Conservation (phyloP, 73 alveolate genomes). For the Paramecium bursaria region DNA sequence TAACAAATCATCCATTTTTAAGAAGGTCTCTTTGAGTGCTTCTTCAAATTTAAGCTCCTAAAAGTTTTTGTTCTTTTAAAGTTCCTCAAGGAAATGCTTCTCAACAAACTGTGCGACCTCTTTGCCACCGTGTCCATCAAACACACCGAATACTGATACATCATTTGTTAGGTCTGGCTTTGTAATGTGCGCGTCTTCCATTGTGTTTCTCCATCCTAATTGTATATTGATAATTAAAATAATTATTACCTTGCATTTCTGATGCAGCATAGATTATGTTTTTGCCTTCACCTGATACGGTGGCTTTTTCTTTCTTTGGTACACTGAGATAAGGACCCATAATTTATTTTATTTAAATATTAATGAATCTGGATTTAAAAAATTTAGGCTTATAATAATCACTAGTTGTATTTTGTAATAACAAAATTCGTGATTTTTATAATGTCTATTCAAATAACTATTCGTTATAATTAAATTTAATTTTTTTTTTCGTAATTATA, state of each 20-base stretch:
- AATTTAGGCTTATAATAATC: constrained; percentile 61
- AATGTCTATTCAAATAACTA: too few species aligned
- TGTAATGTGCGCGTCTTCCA: constrained; percentile 81
- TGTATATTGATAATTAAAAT: constrained; percentile 48
- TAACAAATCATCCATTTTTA: constrained; percentile 87
- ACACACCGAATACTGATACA: constrained; percentile 81
- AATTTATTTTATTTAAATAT: constrained; percentile 2
- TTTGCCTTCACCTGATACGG: constrained; percentile 67
- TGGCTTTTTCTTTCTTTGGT: constrained; percentile 71
- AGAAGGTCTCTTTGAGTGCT: constrained; percentile 85
- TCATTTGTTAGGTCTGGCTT: constrained; percentile 31
- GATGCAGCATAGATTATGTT: constrained; percentile 77
- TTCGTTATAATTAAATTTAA: too few species aligned
- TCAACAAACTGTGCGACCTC: constrained; percentile 73
- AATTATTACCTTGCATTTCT: constrained; percentile 92
- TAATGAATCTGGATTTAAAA: constrained; percentile 6
- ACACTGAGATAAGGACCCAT: constrained; percentile 82
- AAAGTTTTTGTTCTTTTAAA: constrained; percentile 72
- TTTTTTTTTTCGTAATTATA: too few species aligned
- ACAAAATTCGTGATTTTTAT: constrained; percentile 60
- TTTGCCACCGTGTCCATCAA: constrained; percentile 94
- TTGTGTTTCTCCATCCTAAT: constrained; percentile 79
- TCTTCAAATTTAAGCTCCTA: constrained; percentile 78
- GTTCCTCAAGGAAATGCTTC: constrained; percentile 74
- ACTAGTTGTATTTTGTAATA: constrained; percentile 40